Evolutionary conservation across 345 rosid species (phyloP).

Genomic region (Aquilaria yunnanensis): DNA sequence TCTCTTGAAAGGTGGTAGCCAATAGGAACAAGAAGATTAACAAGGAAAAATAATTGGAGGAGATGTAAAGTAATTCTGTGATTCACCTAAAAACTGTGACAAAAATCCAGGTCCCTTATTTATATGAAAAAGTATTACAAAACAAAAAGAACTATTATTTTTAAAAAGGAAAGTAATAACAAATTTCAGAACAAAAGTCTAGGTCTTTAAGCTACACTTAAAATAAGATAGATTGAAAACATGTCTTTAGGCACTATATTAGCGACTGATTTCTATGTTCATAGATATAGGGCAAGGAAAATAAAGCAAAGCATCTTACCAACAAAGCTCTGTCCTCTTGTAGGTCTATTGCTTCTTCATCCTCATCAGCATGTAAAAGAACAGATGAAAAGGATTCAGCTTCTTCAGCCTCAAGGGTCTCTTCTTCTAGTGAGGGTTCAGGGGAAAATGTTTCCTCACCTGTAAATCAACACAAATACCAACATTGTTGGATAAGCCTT

Average conservation of each 20-base stretch:
- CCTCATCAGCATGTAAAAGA: slow-evolving; percentile 73
- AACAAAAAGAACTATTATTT: no score
- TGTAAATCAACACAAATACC: slow-evolving; percentile 14
- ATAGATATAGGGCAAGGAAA: not conserved
- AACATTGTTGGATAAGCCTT: slow-evolving; percentile 3
- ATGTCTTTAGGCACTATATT: slow-evolving; percentile 9
- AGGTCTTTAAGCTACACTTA: no score
- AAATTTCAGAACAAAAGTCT: no score
- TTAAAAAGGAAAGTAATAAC: no score
- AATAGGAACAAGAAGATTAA: no score
- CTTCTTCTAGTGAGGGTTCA: slow-evolving; percentile 48
- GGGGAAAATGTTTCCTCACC: slow-evolving; percentile 62
- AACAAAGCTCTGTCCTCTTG: slow-evolving; percentile 79
- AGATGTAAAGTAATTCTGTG: no score
- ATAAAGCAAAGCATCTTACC: slow-evolving; percentile 31
- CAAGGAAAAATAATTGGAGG: no score
- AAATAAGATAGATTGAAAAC: no score
- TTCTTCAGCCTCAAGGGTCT: slow-evolving; percentile 46
- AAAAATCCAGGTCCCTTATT: no score
- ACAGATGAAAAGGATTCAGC: slow-evolving; percentile 94
- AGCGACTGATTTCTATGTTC: not conserved
- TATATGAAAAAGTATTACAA: no score
- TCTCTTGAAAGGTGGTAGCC: slow-evolving; percentile 38
- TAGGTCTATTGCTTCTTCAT: slow-evolving; percentile 89
- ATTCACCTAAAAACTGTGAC: no score